Conservation (phyloP, 108 stramenopile genomes). For the Cyclotella atomus region DNA sequence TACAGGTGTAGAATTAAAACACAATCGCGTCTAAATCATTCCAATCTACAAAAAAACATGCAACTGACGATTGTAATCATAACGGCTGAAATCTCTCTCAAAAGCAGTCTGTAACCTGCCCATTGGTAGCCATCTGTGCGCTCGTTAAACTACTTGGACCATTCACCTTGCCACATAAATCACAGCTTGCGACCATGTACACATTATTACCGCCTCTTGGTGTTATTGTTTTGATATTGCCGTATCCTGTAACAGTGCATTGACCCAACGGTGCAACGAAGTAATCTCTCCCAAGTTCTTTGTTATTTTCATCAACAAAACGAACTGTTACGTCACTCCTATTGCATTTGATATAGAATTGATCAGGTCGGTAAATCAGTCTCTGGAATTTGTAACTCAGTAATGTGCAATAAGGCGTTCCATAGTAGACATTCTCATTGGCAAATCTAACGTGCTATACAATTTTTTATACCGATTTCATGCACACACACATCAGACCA, state of each 20-base stretch:
- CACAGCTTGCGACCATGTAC: slow-evolving; percentile 40
- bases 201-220: slow-evolving; percentile 47
- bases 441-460: background rate
- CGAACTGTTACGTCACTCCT: slow-evolving; percentile 50
- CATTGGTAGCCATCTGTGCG: slow-evolving; percentile 31
- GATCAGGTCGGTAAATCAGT: background rate
- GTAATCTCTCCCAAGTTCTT: slow-evolving; percentile 51
- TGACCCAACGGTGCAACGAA: slow-evolving; percentile 43
- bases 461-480: too few relatives aligned
- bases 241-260: slow-evolving; percentile 52
- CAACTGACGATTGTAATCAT: background rate
- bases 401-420: too few relatives aligned
- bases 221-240: slow-evolving; percentile 58
- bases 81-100: background rate
- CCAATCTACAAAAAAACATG: background rate
- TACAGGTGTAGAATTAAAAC: too few relatives aligned
- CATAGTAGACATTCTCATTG: background rate
- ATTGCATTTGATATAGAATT: background rate
- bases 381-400: too few relatives aligned
- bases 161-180: slow-evolving; percentile 34
- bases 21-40: too few relatives aligned
- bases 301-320: slow-evolving; percentile 51
- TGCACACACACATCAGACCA: too few relatives aligned
- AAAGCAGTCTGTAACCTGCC: slow-evolving; percentile 57
- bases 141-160: slow-evolving; percentile 20